Base-by-base conservation (phyloP, 768 basidiomycete species). In the Trametes elegans region DNA sequence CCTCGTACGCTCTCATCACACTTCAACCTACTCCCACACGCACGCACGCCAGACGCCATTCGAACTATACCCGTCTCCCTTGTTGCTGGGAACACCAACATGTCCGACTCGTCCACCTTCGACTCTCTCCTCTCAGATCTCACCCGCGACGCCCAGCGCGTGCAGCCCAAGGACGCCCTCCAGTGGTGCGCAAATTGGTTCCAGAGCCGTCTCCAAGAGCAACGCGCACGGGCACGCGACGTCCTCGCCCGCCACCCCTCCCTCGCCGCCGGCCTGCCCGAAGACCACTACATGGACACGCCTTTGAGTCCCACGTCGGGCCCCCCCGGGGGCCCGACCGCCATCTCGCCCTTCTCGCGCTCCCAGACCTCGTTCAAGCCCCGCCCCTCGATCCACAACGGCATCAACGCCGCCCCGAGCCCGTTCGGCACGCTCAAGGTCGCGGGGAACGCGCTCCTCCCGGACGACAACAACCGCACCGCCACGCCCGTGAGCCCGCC, bases 111-210 rank as follows among this genome's bases (percentile, higher is more conserved):
- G 79, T 88, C 91, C 42, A 88, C 90, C 21, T 95, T 93, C 69
- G 87, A 93, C 60, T 73, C 76, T 36, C 88, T 98, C 59, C 77
- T 97, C 59, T 79, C 76, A 52, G 93, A 98, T 68, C 79, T 98
- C 50, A 87, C 90, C 61, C 85, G 91, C 68, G 95, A 96, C 70
- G 83, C 82, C 38, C 79, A 89, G 38, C 87, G 90, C 60, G 90
- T 83, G 4, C 90, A 93, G 69, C 94, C 96, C 19, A 85, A 82
- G 64, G 96, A 98, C 67, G 83, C 87, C 4, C 85, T 97, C 41
- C 96, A 98, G 72, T 93, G 88, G 71, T 91, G 88, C 65, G 85
- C 95, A 42, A 93, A 86, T 65, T 98, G 94, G 94, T 98, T 98
- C 73, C 90, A 94, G 68, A 79, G 81, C 58, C 83, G 90, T 51